Percentiles rank a stretch among this genome's conserved stretches.
Conservation (phyloP, 129 eudicot genomes). For the Artemisia annua region DNA sequence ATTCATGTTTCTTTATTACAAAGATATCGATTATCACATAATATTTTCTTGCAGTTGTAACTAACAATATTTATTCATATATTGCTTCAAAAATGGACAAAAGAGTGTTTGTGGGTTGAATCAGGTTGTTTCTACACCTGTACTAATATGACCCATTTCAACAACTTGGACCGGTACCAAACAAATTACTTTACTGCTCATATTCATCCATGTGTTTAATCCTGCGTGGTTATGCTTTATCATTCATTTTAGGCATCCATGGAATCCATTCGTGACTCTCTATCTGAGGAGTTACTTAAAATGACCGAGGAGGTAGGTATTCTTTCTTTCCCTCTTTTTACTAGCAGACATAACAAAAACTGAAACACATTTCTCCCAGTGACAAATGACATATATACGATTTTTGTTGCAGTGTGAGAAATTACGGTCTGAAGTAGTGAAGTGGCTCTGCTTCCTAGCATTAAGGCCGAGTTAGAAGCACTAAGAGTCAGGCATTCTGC, state of each 20-base stretch:
- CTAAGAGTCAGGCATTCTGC: slow-evolving; percentile 84
- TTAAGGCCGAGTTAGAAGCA: slow-evolving; percentile 90
- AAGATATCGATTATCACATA: too few relatives aligned
- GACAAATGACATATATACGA: background rate
- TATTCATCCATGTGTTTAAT: background rate
- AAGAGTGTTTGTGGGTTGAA: background rate
- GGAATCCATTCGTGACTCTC: slow-evolving; percentile 92
- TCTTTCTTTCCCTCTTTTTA: slow-evolving; percentile 5
- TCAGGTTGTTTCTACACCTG: background rate
- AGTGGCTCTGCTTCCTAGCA: slow-evolving; percentile 63
- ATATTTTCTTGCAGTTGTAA: too few relatives aligned
- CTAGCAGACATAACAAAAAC: background rate
- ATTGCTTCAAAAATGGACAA: background rate
- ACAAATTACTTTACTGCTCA: too few relatives aligned
- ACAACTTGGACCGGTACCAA: too few relatives aligned
- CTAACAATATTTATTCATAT: too few relatives aligned
- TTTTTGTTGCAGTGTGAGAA: slow-evolving; percentile 69
- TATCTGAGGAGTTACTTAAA: slow-evolving; percentile 94
- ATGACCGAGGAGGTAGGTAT: slow-evolving; percentile 77
- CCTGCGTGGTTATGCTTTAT: too few relatives aligned
- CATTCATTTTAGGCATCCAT: slow-evolving; percentile 62
- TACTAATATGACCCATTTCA: background rate
- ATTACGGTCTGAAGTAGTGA: slow-evolving; percentile 79
- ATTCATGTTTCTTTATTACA: too few relatives aligned
- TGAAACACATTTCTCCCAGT: background rate